These are phyloP conservation scores for Magnusiomyces starmeri DNA, from an alignment of 1,139 yeast genomes.

Conservation along the genomic window DNA sequence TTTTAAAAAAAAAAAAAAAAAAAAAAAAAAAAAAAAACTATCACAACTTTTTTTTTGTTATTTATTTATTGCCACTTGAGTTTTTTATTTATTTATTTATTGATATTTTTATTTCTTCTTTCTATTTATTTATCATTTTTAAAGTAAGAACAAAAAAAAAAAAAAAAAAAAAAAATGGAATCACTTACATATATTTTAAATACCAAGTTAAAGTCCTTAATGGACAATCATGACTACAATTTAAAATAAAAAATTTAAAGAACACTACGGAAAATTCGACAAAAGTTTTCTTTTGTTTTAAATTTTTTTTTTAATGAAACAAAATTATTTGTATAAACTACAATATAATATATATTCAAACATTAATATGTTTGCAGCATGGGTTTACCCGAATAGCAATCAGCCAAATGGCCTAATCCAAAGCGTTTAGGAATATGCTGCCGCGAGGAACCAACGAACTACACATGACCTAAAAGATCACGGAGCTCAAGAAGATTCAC, in stretches of 20 bases:
- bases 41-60: background rate
- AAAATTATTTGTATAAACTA: background rate
- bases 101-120: no score
- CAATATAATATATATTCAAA: background rate
- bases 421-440: slow-evolving; percentile 93
- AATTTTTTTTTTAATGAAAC: background rate
- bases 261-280: background rate
- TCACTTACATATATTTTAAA: no score
- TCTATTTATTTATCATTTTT: background rate
- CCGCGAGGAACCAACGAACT: slow-evolving; percentile 37
- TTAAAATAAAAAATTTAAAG: no score
- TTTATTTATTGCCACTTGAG: no score
- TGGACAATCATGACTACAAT: background rate
- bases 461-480: slow-evolving; percentile 26
- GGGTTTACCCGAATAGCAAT: slow-evolving; percentile 89
- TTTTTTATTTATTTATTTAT: no score
- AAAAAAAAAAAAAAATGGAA: no score
- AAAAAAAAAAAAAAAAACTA: slow-evolving; percentile 7
- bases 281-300: background rate
- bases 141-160: background rate
- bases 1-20: no score
- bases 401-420: slow-evolving; percentile 65
- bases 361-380: slow-evolving; percentile 61
- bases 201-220: no score
- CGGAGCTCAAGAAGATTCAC: slow-evolving; percentile 35